Evolutionary conservation across 1,139 yeast species (phyloP), one percentile per base, ranked within the genome.

Genomic region (Nakaseomyces glabratus): DNA sequence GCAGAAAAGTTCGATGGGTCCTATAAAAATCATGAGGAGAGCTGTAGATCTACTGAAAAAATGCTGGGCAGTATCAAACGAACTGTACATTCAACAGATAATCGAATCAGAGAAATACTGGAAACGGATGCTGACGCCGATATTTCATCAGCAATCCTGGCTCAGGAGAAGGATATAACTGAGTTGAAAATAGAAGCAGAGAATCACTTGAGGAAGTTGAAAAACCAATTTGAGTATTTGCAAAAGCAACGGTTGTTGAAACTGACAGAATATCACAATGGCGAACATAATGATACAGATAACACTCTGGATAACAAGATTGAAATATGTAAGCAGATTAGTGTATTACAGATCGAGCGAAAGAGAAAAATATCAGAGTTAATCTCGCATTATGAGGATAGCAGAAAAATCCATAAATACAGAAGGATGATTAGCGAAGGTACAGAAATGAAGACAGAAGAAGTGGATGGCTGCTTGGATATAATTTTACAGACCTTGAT

Each of bases 401-500:
- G 51, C 34, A 38, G 46, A 8, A 82, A 79, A 55, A 76, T 86
- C 70, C 77, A 77, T 51, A 81, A 84, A 49, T 90, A 86, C 62
- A 69, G 93, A 46, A 73, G 80, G 48, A 69, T 90, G 53, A 78
- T 90, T 35, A 77, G 95, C 35, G 69, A 78, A 42, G 80, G 93
- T 40, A 85, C 96, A 48, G 93, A 85, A 26, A 71, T 86, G 35
- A 74, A 73, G 29, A 69, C 77, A 25, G 84, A 79, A 45, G 94
- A 86, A 43, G 54, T 62, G 6, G 66, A 61, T 39, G 57, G 45
- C 5, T 47, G 51, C 36, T 37, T 56, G 35, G 57, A 54, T 45
- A 46, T 51, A 10, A 56, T 56, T 26, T 45, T 54, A 35, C 44
- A 50, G 30, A 50, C 51, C 28, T 37, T 55, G 28, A 43, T 40